Conservation (phyloP, 2,329 filamentous ascomycete genomes). For the Fusarium oligoseptatum region DNA sequence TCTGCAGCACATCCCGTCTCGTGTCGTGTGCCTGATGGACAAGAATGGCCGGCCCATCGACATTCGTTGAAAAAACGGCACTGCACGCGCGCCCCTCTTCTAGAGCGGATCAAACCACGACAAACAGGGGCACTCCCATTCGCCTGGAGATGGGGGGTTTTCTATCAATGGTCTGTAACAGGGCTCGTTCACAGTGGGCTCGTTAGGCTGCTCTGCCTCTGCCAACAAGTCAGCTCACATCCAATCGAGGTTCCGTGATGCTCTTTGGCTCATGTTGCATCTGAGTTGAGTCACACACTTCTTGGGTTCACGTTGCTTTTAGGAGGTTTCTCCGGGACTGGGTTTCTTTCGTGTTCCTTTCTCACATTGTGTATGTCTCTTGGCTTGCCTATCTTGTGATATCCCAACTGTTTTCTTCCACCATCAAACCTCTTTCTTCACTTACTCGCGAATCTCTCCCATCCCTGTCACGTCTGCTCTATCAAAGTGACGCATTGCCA, state of each 20-base stretch:
- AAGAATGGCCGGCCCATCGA: constrained; percentile 4
- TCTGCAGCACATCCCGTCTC: constrained; percentile 11
- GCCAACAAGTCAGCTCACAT: constrained; percentile 2
- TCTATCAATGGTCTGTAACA: background rate
- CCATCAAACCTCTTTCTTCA: background rate
- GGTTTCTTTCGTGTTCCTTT: background rate
- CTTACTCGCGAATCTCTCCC: background rate
- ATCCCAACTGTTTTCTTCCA: background rate
- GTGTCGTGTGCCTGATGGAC: constrained; percentile 35
- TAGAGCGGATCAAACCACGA: constrained; percentile 28
- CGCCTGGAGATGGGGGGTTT: constrained; percentile 17
- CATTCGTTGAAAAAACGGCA: background rate
- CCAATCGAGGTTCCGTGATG: constrained; percentile 2
- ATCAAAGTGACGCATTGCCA: constrained; percentile 8
- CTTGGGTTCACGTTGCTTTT: background rate
- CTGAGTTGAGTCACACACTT: constrained; percentile 14
- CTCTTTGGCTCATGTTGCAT: background rate
- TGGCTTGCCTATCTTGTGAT: background rate
- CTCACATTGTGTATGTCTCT: background rate
- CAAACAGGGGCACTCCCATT: constrained; percentile 38
- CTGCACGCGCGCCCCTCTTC: constrained; percentile 8
- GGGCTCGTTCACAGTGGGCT: background rate
- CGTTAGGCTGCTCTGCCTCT: background rate
- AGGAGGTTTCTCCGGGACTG: background rate
- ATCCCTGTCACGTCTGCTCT: background rate